Evolutionary conservation across 1,284 basidiomycete genomes (phyloP).

Genomic region (Malassezia vespertilionis): DNA sequence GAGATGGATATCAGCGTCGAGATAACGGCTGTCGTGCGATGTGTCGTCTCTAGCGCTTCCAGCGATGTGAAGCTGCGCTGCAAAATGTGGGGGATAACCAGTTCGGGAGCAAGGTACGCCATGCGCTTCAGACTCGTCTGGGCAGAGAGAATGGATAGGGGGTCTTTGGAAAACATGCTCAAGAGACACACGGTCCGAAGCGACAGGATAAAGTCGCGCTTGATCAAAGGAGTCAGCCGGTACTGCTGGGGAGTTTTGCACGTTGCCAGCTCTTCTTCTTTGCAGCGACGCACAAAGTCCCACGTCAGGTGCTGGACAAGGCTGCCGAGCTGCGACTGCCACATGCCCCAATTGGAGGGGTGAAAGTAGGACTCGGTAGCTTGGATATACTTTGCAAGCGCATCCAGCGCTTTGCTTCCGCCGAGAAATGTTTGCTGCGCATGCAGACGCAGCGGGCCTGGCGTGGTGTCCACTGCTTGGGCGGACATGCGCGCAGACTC

Average conservation of each 20-base stretch:
- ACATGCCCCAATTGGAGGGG: slow-evolving; percentile 51
- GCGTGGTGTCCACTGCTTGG: slow-evolving; percentile 25
- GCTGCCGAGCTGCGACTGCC: slow-evolving; percentile 59
- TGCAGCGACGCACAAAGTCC: slow-evolving; percentile 55
- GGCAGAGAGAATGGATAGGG: slow-evolving; percentile 50
- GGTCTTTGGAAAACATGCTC: slow-evolving; percentile 82
- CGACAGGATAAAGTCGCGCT: slow-evolving; percentile 67
- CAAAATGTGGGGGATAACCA: slow-evolving; percentile 83
- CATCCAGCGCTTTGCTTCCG: slow-evolving; percentile 79
- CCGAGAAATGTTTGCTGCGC: slow-evolving; percentile 53
- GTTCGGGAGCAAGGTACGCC: slow-evolving; percentile 68
- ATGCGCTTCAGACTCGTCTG: slow-evolving; percentile 55
- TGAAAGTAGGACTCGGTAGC: slow-evolving; percentile 90
- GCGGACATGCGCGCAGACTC: slow-evolving; percentile 14
- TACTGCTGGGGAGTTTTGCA: slow-evolving; percentile 70
- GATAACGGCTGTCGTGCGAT: slow-evolving; percentile 54
- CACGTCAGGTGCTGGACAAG: slow-evolving; percentile 71
- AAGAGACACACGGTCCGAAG: slow-evolving; percentile 79
- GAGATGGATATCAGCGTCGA: slow-evolving; percentile 74
- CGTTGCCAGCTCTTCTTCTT: slow-evolving; percentile 63
- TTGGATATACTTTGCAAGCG: slow-evolving; percentile 75
- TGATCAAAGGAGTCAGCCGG: slow-evolving; percentile 71
- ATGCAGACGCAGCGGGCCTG: slow-evolving; percentile 49
- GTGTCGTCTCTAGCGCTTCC: slow-evolving; percentile 56
- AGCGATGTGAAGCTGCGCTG: slow-evolving; percentile 83